phyloP scores from a whole-genome alignment of 306 rosid genomes.

The Vicia faba region DNA sequence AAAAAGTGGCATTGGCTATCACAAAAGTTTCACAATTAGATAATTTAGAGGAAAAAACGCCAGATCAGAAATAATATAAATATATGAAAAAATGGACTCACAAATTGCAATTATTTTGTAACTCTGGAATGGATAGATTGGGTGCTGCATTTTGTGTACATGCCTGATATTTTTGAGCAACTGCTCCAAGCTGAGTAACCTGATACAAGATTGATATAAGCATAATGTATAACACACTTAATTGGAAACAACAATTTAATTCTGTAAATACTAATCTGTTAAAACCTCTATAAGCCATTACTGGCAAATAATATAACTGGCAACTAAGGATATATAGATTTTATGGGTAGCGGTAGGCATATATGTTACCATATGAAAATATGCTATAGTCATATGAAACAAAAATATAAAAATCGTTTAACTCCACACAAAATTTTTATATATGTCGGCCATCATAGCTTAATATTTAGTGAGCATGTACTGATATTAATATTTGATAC shows the following conservation, averaged over 20 bases:
- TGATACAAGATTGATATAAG: conserved; percentile 48
- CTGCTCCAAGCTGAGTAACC: conserved; percentile 95
- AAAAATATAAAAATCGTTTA: neutral
- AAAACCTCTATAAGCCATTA: conserved; percentile 14
- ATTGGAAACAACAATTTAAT: conserved; percentile 16
- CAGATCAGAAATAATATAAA: conserved; percentile 34
- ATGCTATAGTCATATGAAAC: neutral
- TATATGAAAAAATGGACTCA: conserved; percentile 45
- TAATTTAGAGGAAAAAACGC: neutral
- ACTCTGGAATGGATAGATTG: conserved; percentile 85
- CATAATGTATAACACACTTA: conserved; percentile 21
- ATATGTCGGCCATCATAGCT: conserved; percentile 3
- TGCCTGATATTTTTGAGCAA: conserved; percentile 95
- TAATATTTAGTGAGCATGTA: conserved; percentile 40
- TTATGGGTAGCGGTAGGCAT: neutral
- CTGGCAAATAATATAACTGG: neutral
- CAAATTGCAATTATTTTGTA: conserved; percentile 95
- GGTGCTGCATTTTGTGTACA: conserved; percentile 85
- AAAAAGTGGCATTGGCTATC: neutral
- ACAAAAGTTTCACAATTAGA: conserved; percentile 11
- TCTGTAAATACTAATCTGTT: neutral
- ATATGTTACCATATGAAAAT: conserved; percentile 25
- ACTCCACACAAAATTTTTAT: neutral
- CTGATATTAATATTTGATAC: conserved; percentile 31
- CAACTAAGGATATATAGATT: conserved; percentile 13